phyloP scores from a whole-genome alignment of 768 basidiomycete genomes.

The Suillus bovinus region DNA sequence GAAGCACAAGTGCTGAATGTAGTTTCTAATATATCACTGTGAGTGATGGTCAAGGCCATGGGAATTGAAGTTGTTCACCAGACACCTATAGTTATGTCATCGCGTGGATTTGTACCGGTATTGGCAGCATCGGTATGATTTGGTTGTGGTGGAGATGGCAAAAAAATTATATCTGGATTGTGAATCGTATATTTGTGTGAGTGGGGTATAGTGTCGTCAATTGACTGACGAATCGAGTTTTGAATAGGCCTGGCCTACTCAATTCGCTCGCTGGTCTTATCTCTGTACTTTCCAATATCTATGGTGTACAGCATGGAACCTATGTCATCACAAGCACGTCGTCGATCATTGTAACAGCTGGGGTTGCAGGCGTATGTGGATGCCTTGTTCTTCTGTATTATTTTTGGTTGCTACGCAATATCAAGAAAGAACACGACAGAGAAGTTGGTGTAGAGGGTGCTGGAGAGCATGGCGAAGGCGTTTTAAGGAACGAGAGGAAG shows the following conservation, averaged over 20 bases:
- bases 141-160: conserved; percentile 64
- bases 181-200: conserved; percentile 58
- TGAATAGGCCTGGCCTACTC: conserved; percentile 51
- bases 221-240: conserved; percentile 10
- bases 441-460: conserved; percentile 42
- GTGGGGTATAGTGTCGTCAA: conserved; percentile 16
- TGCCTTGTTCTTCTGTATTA: conserved; percentile 42
- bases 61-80: neutral
- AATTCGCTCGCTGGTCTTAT: conserved; percentile 59
- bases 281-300: conserved; percentile 53
- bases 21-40: conserved; percentile 49
- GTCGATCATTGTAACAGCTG: conserved; percentile 49
- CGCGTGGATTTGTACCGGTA: conserved; percentile 53
- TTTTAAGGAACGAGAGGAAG: conserved; percentile 20
- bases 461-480: conserved; percentile 47
- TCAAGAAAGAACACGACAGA: conserved; percentile 44
- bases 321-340: conserved; percentile 43
- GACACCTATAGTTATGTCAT: conserved; percentile 45
- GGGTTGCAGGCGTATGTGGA: conserved; percentile 42
- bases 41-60: conserved; percentile 19
- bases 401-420: conserved; percentile 43
- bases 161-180: conserved; percentile 58
- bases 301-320: conserved; percentile 47
- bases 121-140: conserved; percentile 54
- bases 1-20: conserved; percentile 35